Base-by-base conservation (phyloP, 148 eudicot genomes). In the Pouteria glomerata region DNA sequence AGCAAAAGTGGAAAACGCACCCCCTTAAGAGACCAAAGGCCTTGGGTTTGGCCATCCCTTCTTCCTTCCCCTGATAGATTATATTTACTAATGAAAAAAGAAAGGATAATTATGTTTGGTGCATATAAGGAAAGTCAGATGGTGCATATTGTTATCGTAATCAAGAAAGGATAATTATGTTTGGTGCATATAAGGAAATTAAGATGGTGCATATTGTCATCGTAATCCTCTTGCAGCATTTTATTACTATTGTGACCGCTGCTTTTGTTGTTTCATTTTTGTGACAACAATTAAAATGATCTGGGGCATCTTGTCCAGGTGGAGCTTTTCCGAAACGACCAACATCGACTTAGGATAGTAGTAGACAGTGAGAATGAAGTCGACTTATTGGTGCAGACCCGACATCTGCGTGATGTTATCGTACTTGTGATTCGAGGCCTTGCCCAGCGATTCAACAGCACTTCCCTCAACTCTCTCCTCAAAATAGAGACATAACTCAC, bases 381-480 rank as follows among this genome's bases (percentile, higher is more conserved):
- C 14, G 96, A 91, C 68, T 70, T 91, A 62, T 85, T 95, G 93
- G 98, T 95, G 66, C 97, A 95, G 83, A 91, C 97, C 4, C 93
- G 98, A 44, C 97, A 95, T 75, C 70, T 88, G 53, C 83, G 98
- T 41, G 98, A 95, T 76, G 90, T 95, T 13, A 84, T 89, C 45
- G 98, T 89, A 72, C 97, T 95, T 52, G 97, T 95, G 70, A 79
- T 95, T 45, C 79, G 98, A 68, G 98, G 98, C 57, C 80, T 91
- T 48, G 97, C 98, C 57, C 97, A 91, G 73, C 81, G 87, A 34
- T 95, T 89, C 80, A 95, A 95, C 82, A 95, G 98, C 76, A 89
- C 93, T 33, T 95, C 98, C 27, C 92, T 95, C 31, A 95, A 95
- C 78, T 88, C 98, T 57, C 86, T 95, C 71, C 83, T 95, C 77